Evolutionary conservation across 1,139 yeast genomes (phyloP).

Genomic region (Blastobotrys capitulatus): DNA sequence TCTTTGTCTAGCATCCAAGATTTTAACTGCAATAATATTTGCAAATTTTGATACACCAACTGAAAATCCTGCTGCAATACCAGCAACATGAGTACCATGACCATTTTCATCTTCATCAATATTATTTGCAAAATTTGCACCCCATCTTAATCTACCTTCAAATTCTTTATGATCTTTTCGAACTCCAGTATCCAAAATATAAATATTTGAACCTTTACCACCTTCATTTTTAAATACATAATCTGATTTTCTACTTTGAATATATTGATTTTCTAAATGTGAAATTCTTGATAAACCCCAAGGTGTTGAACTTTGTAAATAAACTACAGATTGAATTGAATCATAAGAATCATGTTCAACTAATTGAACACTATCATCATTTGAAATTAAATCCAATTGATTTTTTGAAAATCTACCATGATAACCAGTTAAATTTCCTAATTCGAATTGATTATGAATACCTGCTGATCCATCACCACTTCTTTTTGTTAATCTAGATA

Average conservation of each 20-base stretch:
- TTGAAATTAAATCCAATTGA: constrained; percentile 38
- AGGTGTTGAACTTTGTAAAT: constrained; percentile 36
- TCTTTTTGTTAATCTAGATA: neutral
- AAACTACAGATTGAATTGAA: constrained; percentile 29
- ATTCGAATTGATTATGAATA: constrained; percentile 51
- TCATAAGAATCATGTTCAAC: constrained; percentile 45
- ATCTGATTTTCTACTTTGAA: constrained; percentile 31
- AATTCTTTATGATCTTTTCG: constrained; percentile 44
- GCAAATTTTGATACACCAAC: constrained; percentile 43
- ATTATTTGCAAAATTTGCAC: constrained; percentile 57
- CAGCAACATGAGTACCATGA: constrained; percentile 50
- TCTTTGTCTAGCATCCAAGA: constrained; percentile 32
- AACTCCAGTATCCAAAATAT: constrained; percentile 48
- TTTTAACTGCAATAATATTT: constrained; percentile 39
- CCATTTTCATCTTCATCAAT: constrained; percentile 64
- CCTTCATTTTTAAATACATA: constrained; percentile 46
- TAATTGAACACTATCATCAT: constrained; percentile 40
- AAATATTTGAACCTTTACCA: constrained; percentile 50
- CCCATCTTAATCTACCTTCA: constrained; percentile 51
- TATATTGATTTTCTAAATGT: constrained; percentile 35
- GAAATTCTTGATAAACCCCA: constrained; percentile 59
- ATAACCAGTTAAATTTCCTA: constrained; percentile 37
- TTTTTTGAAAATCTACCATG: constrained; percentile 24
- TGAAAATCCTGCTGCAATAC: constrained; percentile 39
- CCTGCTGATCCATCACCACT: constrained; percentile 33